phyloP scores from a whole-genome alignment of 192 early-diverging fungal species.

The Dimargaris xerosporica region DNA sequence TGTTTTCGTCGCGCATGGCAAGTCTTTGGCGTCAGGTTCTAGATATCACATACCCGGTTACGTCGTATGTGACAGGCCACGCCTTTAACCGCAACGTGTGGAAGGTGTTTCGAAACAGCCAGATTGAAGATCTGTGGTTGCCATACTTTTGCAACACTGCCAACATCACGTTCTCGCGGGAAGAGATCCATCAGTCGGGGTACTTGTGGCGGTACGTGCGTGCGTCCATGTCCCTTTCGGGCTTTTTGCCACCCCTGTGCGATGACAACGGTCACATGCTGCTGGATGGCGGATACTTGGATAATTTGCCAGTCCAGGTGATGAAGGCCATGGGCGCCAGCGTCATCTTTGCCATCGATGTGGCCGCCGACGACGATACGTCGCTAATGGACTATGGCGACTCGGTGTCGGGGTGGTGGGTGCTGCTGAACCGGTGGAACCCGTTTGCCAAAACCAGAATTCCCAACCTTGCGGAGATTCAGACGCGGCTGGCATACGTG shows the following conservation, averaged over 20 bases:
- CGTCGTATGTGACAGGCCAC: conserved; percentile 82
- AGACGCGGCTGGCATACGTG: conserved; percentile 85
- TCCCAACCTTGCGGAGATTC: conserved; percentile 86
- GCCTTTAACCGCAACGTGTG: conserved; percentile 93
- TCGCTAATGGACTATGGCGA: conserved; percentile 84
- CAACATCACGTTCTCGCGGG: conserved; percentile 90
- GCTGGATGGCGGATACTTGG: conserved; percentile 97
- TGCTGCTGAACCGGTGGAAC: conserved; percentile 64
- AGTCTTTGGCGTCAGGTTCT: conserved; percentile 76
- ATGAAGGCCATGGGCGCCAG: conserved; percentile 66
- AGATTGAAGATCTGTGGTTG: conserved; percentile 97
- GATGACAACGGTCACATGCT: conserved; percentile 85
- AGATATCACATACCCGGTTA: conserved; percentile 90
- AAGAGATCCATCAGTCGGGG: conserved; percentile 82
- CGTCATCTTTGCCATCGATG: conserved; percentile 89
- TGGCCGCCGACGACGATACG: conserved; percentile 84
- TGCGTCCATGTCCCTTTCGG: conserved; percentile 94
- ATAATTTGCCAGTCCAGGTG: conserved; percentile 86
- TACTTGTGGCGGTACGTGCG: conserved; percentile 96
- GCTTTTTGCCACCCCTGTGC: conserved; percentile 89
- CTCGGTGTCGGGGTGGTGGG: conserved; percentile 84
- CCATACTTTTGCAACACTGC: conserved; percentile 90
- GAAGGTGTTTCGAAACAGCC: conserved; percentile 84
- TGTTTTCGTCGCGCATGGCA: conserved; percentile 64
- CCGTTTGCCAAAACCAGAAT: conserved; percentile 59